Evolutionary conservation across 441 rosid species (phyloP).

Genomic region (Pelargonium myrrhifolium): DNA sequence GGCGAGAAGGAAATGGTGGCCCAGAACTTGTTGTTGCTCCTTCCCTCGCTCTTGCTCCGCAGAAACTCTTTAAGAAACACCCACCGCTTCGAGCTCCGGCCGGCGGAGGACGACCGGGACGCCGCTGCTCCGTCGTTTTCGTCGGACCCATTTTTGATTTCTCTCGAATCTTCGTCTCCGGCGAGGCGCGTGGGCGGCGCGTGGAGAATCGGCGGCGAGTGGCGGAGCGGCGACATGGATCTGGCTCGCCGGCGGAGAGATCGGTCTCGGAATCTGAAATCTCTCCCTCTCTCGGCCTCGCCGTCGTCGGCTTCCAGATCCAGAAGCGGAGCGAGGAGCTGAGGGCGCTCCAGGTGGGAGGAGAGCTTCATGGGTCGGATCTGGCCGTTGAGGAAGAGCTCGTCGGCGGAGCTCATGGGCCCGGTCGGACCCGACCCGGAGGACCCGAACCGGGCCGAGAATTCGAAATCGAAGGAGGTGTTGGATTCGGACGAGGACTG

Average conservation of each 20-base stretch:
- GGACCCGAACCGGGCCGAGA: conserved; percentile 49
- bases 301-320: conserved; percentile 67
- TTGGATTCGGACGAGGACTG: conserved; percentile 18
- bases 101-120: conserved; percentile 78
- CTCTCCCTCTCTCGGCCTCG: conserved; percentile 52
- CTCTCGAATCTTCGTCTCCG: conserved; percentile 17
- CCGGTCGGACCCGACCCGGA: conserved; percentile 42
- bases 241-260: conserved; percentile 71
- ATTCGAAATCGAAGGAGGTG: conserved; percentile 64
- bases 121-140: conserved; percentile 31
- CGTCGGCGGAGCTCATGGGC: conserved; percentile 86
- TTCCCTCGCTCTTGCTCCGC: conserved; percentile 92
- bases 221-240: conserved; percentile 81
- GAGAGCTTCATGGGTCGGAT: conserved; percentile 90
- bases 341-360: conserved; percentile 70
- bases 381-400: conserved; percentile 77
- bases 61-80: conserved; percentile 83
- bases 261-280: conserved; percentile 53
- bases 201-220: conserved; percentile 26
- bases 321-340: conserved; percentile 53
- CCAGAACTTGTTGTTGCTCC: conserved; percentile 85
- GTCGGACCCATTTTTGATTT: conserved; percentile 13
- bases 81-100: conserved; percentile 93
- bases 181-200: conserved; percentile 27
- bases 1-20: conserved; percentile 73